These are phyloP conservation scores for Chalciporus sphaerocephalus DNA, from an alignment of 768 basidiomycete genomes.

Conservation along the genomic window DNA sequence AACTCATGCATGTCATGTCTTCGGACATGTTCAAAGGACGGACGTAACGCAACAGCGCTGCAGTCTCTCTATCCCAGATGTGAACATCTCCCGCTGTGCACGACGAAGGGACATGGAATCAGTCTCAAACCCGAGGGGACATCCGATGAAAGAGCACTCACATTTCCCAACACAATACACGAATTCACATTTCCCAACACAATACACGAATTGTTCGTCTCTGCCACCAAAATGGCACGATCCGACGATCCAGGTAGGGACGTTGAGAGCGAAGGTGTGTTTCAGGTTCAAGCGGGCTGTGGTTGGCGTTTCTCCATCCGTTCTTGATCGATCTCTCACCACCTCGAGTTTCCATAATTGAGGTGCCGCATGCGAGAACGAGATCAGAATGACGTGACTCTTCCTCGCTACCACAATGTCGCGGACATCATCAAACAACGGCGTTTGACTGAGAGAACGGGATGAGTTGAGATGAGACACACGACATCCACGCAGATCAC, in stretches of 20 bases:
- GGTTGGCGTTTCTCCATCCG: slow-evolving; percentile 20
- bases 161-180: slow-evolving; percentile 80
- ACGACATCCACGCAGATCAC: slow-evolving; percentile 3
- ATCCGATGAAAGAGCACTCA: slow-evolving; percentile 21
- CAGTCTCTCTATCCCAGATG: slow-evolving; percentile 83
- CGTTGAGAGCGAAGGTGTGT: slow-evolving; percentile 66
- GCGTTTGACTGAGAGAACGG: slow-evolving; percentile 40
- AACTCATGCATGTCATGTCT: slow-evolving; percentile 77
- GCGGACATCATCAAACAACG: slow-evolving; percentile 49
- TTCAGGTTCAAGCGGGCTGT: slow-evolving; percentile 36
- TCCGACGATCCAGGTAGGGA: slow-evolving; percentile 66
- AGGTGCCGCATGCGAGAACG: slow-evolving; percentile 50
- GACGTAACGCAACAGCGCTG: slow-evolving; percentile 62
- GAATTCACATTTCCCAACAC: slow-evolving; percentile 75
- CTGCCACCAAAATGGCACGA: slow-evolving; percentile 78
- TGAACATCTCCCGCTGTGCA: slow-evolving; percentile 70
- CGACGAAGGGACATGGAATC: neutral
- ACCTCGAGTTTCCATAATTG: slow-evolving; percentile 72
- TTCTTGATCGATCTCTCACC: slow-evolving; percentile 45
- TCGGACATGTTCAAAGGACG: slow-evolving; percentile 49
- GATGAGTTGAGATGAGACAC: neutral
- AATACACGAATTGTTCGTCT: slow-evolving; percentile 74
- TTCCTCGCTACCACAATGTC: slow-evolving; percentile 45
- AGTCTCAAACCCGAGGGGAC: neutral
- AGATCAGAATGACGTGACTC: slow-evolving; percentile 41